Conservation (phyloP, 352 stramenopile genomes). For the Globisporangium parvum region DNA sequence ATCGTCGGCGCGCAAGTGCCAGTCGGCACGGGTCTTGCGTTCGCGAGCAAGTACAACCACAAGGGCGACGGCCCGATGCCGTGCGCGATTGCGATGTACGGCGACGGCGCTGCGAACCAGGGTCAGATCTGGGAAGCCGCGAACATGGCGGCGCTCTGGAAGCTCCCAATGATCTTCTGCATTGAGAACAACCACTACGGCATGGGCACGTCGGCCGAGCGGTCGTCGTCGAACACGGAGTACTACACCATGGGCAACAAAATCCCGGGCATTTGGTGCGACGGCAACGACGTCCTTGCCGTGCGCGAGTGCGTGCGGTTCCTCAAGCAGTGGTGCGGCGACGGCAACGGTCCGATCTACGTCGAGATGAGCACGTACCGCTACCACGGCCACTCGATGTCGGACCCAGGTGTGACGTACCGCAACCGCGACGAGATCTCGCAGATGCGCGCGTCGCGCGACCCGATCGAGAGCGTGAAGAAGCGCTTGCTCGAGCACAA, state of each 20-base stretch:
- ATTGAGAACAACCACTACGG: slow-evolving; percentile 99
- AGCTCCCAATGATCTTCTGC: slow-evolving; percentile 99
- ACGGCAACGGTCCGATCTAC: slow-evolving; percentile 98
- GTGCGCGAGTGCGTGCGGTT: slow-evolving; percentile 96
- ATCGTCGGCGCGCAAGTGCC: slow-evolving; percentile 99
- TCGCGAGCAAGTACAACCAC: slow-evolving; percentile 99
- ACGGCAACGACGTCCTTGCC: slow-evolving; percentile 99
- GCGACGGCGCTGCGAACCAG: slow-evolving; percentile 99
- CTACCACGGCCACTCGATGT: slow-evolving; percentile 99
- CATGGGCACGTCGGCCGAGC: slow-evolving; percentile 98
- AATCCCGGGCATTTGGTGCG: slow-evolving; percentile 98
- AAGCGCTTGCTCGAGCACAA: slow-evolving; percentile 94
- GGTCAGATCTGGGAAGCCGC: slow-evolving; percentile 96
- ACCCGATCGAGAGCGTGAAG: slow-evolving; percentile 99
- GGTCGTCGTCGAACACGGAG: slow-evolving; percentile 95
- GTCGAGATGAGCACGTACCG: slow-evolving; percentile 99
- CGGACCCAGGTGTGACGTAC: slow-evolving; percentile 99
- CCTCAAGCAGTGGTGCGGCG: slow-evolving; percentile 93
- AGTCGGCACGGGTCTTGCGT: slow-evolving; percentile 96
- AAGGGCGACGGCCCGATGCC: slow-evolving; percentile 85
- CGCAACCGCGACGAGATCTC: slow-evolving; percentile 99
- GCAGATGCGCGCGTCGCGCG: slow-evolving; percentile 95
- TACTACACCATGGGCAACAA: slow-evolving; percentile 99
- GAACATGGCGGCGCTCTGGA: slow-evolving; percentile 98
- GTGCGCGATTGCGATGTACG: slow-evolving; percentile 97